Evolutionary conservation across 768 basidiomycete genomes (phyloP), one percentile per base, ranked within the genome.

Genomic region (Daedalea quercina): DNA sequence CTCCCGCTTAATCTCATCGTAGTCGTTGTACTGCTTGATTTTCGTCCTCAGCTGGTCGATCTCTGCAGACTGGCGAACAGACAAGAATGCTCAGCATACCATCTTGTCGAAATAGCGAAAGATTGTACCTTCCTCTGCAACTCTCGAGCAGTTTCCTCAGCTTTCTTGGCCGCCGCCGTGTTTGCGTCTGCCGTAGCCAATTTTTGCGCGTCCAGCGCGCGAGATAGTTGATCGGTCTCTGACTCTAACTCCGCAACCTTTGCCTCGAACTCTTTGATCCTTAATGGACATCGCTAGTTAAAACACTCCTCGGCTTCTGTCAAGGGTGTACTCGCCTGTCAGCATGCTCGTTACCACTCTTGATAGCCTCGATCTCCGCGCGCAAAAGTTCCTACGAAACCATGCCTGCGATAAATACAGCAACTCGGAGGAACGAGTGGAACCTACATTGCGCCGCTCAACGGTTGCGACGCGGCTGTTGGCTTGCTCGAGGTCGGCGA

Each of bases 1-100:
- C 67, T 99, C 96, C 24, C 96, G 85, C 73, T 98, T 98, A 64
- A 98, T 84, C 71, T 98, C 94, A 62, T 98, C 95, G 62, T 99
- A 98, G 67, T 99, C 93, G 15, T 67, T 67, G 55, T 86, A 90
- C 57, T 80, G 81, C 61, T 80, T 82, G 34, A 98, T 70, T 58
- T 83, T 84, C 31, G 72, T 69, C 64, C 79, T 84, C 1, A 94
- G 73, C 45, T 76, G 76, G 15, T 87, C 85, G 3, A 86, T 72
- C 68, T 96, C 94, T 2, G 66, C 65, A 3, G 65, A 69, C 82
- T 90, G 52, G 37, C 4, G 4, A 31, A 11, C 11, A 31, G 28
- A 4, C 28, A 31, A 11, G 31, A n/a, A 23, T 45, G 35, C 23
- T 12, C 41, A 46, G 26, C 31, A n/a, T n/a, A n/a, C n/a, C n/a